phyloP scores from a whole-genome alignment of 768 basidiomycete genomes.

The Mycena capillaripes region DNA sequence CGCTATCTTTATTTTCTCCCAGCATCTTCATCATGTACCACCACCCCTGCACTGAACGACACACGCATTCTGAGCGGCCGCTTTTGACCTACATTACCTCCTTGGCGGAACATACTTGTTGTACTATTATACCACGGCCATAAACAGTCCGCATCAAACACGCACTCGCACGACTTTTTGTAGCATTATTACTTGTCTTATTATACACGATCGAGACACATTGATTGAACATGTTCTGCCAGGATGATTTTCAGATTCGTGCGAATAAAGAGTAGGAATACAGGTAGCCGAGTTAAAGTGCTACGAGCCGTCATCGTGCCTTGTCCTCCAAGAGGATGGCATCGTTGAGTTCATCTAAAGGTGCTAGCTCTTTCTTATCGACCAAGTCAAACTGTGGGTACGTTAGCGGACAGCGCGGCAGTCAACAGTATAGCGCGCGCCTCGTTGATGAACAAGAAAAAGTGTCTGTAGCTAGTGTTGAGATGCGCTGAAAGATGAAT shows the following conservation, averaged over 20 bases:
- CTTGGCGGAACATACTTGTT: slow-evolving; percentile 2
- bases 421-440: slow-evolving; percentile 56
- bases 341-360: slow-evolving; percentile 95
- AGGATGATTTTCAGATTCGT: slow-evolving; percentile 11
- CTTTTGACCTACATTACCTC: slow-evolving; percentile 21
- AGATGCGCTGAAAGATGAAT: slow-evolving; percentile 79
- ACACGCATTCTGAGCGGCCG: slow-evolving; percentile 16
- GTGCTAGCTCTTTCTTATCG: slow-evolving; percentile 97
- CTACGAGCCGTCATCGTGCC: slow-evolving; percentile 45
- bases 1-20: slow-evolving; percentile 24
- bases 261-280: slow-evolving; percentile 14
- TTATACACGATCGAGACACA: slow-evolving; percentile 33
- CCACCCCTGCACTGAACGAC: slow-evolving; percentile 33
- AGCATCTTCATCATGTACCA: slow-evolving; percentile 29
- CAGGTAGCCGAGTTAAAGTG: background rate
- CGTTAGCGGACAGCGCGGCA: slow-evolving; percentile 18
- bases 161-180: slow-evolving; percentile 29
- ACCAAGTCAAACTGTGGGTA: slow-evolving; percentile 84
- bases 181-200: slow-evolving; percentile 33
- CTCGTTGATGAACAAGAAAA: slow-evolving; percentile 97
- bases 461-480: slow-evolving; percentile 98
- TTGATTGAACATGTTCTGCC: slow-evolving; percentile 1
- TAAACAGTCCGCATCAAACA: slow-evolving; percentile 34
- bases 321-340: slow-evolving; percentile 79
- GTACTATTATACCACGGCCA: slow-evolving; percentile 17